These are phyloP conservation scores for Elymus sibiricus DNA, from an alignment of 176 grass and related monocot genomes.

Conservation along the genomic window DNA sequence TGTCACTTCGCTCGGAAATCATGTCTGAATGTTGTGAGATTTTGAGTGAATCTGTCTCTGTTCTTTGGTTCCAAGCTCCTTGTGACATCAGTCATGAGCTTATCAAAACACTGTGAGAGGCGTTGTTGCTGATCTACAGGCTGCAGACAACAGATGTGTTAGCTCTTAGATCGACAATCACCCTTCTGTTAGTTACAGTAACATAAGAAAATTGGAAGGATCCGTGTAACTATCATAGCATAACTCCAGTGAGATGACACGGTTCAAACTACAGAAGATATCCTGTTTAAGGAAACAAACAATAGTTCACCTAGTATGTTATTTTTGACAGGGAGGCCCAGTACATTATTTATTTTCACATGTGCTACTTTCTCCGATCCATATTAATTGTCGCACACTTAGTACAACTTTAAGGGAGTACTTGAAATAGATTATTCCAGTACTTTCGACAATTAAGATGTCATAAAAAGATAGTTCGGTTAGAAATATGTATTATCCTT, in stretches of 20 bases:
- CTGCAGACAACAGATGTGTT: constrained; percentile 44
- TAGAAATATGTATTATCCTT: too few relatives aligned
- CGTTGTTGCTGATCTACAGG: constrained; percentile 79
- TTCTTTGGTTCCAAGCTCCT: constrained; percentile 97
- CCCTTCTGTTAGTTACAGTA: not conserved
- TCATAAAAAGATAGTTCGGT: too few relatives aligned
- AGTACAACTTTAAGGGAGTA: too few relatives aligned
- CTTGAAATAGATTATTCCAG: too few relatives aligned
- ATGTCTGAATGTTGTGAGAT: constrained; percentile 84
- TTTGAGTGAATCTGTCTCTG: constrained; percentile 96
- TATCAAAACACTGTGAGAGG: constrained; percentile 89
- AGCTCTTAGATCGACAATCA: constrained; percentile 5
- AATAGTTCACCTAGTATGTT: not conserved
- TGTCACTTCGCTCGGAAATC: constrained; percentile 89
- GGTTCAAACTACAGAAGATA: not conserved
- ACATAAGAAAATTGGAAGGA: not conserved
- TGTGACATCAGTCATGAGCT: constrained; percentile 88
- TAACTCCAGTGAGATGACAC: not conserved
- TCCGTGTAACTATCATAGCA: not conserved
- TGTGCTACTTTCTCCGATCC: not conserved
- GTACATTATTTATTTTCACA: constrained; percentile 2
- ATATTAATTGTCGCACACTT: too few relatives aligned
- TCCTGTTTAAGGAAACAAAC: not conserved
- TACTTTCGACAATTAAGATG: too few relatives aligned
- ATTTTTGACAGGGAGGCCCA: not conserved